Evolutionary conservation across 208 protist species (phyloP).

Genomic region (Acanthamoeba polyphaga): DNA sequence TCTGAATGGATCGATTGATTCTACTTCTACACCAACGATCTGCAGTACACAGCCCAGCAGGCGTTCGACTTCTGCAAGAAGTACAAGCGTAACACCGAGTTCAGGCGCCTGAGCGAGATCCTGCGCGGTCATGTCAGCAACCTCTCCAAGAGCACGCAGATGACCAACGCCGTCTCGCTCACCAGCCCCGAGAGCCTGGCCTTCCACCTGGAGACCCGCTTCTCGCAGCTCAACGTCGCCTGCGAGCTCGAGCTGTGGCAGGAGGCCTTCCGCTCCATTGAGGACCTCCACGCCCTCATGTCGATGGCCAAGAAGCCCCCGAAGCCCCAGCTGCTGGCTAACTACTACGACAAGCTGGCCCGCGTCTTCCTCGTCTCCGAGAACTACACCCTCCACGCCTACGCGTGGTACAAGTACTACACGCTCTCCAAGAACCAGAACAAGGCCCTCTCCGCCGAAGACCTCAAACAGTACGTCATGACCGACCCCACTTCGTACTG

Average conservation of each 20-base stretch:
- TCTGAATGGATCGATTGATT: neutral
- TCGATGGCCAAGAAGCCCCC: conserved; percentile 74
- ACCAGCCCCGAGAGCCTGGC: conserved; percentile 85
- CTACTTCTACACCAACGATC: neutral
- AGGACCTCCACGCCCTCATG: conserved; percentile 83
- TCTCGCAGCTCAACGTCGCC: conserved; percentile 90
- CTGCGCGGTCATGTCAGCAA: conserved; percentile 87
- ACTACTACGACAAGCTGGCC: conserved; percentile 83
- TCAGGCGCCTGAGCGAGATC: conserved; percentile 89
- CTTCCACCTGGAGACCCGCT: conserved; percentile 89
- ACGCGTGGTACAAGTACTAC: conserved; percentile 80
- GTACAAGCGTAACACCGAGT: conserved; percentile 91
- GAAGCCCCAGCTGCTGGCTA: conserved; percentile 77
- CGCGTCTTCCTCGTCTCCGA: conserved; percentile 83
- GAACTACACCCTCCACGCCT: conserved; percentile 83
- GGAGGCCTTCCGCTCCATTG: conserved; percentile 82
- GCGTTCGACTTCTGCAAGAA: conserved; percentile 91
- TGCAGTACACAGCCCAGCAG: conserved; percentile 81
- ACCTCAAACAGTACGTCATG: neutral
- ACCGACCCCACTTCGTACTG: neutral
- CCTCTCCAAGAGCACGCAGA: conserved; percentile 80
- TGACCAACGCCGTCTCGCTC: conserved; percentile 81
- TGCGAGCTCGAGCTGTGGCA: conserved; percentile 90
- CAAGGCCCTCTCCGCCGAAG: conserved; percentile 43
- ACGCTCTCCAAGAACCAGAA: conserved; percentile 82